A percentile compares a stretch with the other conserved stretches of the same genome.
Evolutionary conservation across 192 early-diverging fungal genomes (phyloP).

Genomic region (Coemansia sp.): DNA sequence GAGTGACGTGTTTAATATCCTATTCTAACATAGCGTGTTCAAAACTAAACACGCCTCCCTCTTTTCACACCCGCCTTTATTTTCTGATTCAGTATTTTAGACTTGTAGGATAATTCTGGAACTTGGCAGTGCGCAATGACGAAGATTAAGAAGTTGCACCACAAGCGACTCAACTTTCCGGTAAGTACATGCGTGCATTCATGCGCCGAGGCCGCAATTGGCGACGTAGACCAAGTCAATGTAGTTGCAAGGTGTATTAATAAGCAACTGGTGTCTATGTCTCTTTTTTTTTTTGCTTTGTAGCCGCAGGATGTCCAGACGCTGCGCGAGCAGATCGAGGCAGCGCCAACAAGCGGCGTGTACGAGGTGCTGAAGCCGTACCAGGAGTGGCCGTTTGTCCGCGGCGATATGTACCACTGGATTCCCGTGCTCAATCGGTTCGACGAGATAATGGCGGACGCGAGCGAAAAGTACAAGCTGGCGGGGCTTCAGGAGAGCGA

Average conservation of each 20-base stretch:
- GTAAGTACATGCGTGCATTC: slow-evolving; percentile 23
- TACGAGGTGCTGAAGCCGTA: slow-evolving; percentile 50
- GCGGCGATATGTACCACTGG: slow-evolving; percentile 96
- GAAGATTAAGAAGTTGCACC: slow-evolving; percentile 51
- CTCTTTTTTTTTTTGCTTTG: no score
- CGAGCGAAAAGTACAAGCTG: slow-evolving; percentile 64
- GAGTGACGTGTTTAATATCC: neutral
- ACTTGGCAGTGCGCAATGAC: slow-evolving; percentile 20
- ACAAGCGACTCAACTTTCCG: slow-evolving; percentile 51
- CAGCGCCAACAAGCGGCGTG: slow-evolving; percentile 56
- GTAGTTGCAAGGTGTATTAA: neutral
- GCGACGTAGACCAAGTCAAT: neutral
- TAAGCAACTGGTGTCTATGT: neutral
- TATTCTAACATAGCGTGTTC: neutral
- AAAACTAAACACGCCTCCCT: neutral
- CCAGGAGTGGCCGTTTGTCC: slow-evolving; percentile 73
- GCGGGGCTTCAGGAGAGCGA: slow-evolving; percentile 60
- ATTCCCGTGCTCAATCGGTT: slow-evolving; percentile 91
- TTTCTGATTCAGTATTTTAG: slow-evolving; percentile 2
- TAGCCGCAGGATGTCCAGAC: slow-evolving; percentile 51
- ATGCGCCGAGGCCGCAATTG: neutral
- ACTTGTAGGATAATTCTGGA: slow-evolving; percentile 2
- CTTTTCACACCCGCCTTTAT: neutral
- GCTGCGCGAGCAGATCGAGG: slow-evolving; percentile 49
- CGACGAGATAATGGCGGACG: slow-evolving; percentile 72